Conservation (phyloP, 2,329 filamentous ascomycete genomes). For the Colletotrichum cereale region DNA sequence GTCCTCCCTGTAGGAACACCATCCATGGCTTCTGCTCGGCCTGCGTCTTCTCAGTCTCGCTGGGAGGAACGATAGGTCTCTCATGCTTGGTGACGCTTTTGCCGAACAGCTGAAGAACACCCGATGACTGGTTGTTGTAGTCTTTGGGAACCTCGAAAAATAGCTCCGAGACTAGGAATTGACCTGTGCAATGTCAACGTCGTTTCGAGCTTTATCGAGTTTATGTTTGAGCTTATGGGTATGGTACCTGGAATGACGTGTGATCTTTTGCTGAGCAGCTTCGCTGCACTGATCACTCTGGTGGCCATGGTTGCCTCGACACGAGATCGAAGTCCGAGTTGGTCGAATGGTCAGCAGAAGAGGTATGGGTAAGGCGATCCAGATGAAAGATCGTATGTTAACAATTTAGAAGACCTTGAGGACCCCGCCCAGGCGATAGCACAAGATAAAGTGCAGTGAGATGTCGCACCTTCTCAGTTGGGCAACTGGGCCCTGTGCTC, state of each 20-base stretch:
- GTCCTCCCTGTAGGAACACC: constrained; percentile 87
- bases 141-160: constrained; percentile 90
- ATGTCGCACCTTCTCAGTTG: constrained; percentile 37
- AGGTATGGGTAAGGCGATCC: not conserved
- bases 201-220: not conserved
- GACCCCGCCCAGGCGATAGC: constrained; percentile 25
- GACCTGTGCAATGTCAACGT: constrained; percentile 62
- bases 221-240: not conserved
- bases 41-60: constrained; percentile 51
- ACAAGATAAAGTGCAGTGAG: constrained; percentile 24
- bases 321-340: not conserved
- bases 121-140: constrained; percentile 72
- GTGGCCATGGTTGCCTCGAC: constrained; percentile 26
- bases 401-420: not conserved
- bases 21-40: constrained; percentile 65
- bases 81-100: constrained; percentile 78
- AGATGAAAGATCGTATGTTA: not conserved
- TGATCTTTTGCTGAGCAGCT: constrained; percentile 56
- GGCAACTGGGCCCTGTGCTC: constrained; percentile 4
- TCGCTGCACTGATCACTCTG: constrained; percentile 51
- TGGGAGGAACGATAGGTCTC: constrained; percentile 65
- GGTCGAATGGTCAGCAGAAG: not conserved
- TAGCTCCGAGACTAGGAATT: constrained; percentile 81
- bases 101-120: constrained; percentile 80
- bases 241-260: constrained; percentile 53